Evolutionary conservation across 257 asterid genomes (phyloP).

Genomic region (Rehmannia glutinosa): DNA sequence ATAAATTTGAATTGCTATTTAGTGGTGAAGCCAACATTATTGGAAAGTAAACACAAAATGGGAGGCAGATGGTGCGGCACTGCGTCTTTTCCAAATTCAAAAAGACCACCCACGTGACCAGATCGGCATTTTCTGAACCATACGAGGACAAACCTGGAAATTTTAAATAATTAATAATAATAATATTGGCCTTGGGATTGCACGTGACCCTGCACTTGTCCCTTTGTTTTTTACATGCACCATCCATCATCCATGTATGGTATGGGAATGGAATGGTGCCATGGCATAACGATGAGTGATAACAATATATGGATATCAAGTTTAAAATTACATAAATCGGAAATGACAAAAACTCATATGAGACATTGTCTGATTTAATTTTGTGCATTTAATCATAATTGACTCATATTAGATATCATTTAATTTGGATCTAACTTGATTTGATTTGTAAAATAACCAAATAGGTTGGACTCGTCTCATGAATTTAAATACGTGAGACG

Average conservation of each 20-base stretch:
- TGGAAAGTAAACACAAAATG: not conserved
- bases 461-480: no score
- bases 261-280: not conserved
- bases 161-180: not conserved
- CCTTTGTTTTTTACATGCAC: conserved; percentile 9
- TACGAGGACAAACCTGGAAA: conserved; percentile 17
- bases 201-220: conserved; percentile 22
- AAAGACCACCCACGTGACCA: conserved; percentile 22
- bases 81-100: conserved; percentile 14
- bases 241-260: not conserved
- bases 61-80: not conserved
- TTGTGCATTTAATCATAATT: no score
- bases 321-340: no score
- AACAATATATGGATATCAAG: no score
- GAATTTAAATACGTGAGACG: no score
- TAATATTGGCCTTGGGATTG: not conserved
- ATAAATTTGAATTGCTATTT: no score
- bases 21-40: not conserved
- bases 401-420: no score
- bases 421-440: no score
- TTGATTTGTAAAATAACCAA: no score
- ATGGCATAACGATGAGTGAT: no score
- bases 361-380: no score
- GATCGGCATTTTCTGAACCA: conserved; percentile 18
- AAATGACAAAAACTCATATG: no score